phyloP scores from a whole-genome alignment of 139 green algal genomes.

The Trebouxia sp. region DNA sequence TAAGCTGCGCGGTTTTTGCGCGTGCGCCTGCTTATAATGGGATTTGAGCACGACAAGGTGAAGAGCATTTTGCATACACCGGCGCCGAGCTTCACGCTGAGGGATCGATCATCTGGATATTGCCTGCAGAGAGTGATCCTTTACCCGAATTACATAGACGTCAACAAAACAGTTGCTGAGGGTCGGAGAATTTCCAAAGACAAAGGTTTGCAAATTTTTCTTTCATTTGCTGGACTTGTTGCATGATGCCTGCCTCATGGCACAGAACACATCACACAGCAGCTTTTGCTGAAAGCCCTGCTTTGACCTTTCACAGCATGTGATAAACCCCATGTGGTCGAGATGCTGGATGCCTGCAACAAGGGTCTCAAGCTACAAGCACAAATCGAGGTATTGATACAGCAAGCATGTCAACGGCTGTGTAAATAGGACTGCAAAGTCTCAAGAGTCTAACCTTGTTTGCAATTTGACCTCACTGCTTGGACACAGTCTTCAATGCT shows the following conservation, averaged over 20 bases:
- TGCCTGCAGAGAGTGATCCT: conserved; percentile 59
- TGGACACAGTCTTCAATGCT: not conserved
- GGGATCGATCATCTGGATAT: too few relatives aligned
- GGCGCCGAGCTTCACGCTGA: too few relatives aligned
- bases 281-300: too few relatives aligned
- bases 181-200: conserved; percentile 52
- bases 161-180: conserved; percentile 58
- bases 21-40: not conserved
- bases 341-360: conserved; percentile 56
- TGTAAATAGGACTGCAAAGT: too few relatives aligned
- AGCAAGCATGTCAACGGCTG: too few relatives aligned
- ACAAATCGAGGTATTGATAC: conserved; percentile 54
- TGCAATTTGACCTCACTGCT: too few relatives aligned
- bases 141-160: conserved; percentile 70
- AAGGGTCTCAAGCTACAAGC: conserved; percentile 47
- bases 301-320: conserved; percentile 38
- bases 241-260: not conserved
- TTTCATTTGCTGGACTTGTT: not conserved
- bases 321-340: conserved; percentile 54
- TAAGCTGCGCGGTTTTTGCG: too few relatives aligned
- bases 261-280: too few relatives aligned
- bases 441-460: too few relatives aligned
- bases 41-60: conserved; percentile 20
- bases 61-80: not conserved
- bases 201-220: conserved; percentile 30